Base-by-base conservation (phyloP, 176 grass and related monocot genomes). In the Aegilops umbellulata region DNA sequence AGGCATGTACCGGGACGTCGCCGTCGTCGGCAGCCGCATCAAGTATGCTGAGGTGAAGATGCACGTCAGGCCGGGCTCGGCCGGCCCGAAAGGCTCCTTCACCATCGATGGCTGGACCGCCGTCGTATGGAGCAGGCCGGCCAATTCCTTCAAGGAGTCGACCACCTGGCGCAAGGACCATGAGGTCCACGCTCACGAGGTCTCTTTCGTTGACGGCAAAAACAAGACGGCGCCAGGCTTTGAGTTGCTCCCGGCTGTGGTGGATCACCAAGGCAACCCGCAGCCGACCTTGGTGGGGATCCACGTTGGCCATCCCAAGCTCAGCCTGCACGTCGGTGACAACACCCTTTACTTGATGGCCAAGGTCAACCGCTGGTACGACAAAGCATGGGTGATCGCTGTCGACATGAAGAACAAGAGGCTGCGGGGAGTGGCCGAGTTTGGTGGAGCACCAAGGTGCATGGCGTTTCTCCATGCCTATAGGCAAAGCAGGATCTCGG, bases 311-410 rank as follows among this genome's bases (percentile, higher is more conserved):
- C 66, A 69, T 69, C 66, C 66, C 30, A 69, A 35, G 10, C 66
- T 69, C 66, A 31, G 66, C 31, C 10, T 83, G 67, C 8, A 1
- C 9, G 66, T 25, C 23, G 81, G 25, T 19, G 81, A 74, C n/a
- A 0, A 17, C 60, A 19, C 9, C 16, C 4, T 83, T 22, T 83
- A 42, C 55, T 23, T 83, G 53, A 74, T 62, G 81, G 6, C 36
- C 69, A 83, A 74, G 69, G 27, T 5, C 22, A 46, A 63, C 23
- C 57, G 25, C 1, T 3, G 19, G 34, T 34, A 62, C 60, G 1
- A 6, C 10, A 13, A 74, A 11, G 82, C 69, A 12, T 83, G 82
- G 82, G 67, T 83, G 22, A 26, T 72, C 10, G 81, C 81, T 38
- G 31, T 83, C 0, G 81, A 72, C n/a, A 60, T 83, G 81, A 27